Conservation (phyloP, 116 monocot species). For the Iris pallida region DNA sequence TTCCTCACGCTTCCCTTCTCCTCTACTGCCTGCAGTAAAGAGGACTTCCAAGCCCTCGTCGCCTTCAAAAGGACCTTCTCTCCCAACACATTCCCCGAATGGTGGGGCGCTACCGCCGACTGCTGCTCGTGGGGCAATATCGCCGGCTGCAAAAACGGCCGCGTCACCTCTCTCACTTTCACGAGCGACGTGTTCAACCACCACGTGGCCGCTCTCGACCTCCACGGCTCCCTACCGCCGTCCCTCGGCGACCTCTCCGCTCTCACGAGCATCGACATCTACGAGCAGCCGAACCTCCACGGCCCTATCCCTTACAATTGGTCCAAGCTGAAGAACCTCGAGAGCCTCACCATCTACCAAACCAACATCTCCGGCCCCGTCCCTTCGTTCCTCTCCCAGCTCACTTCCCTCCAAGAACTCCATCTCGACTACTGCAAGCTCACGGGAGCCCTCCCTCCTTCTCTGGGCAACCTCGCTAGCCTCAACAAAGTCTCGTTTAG, state of each 20-base stretch:
- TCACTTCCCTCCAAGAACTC: neutral
- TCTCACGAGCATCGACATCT: constrained; percentile 6
- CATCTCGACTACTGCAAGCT: neutral
- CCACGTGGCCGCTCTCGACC: neutral
- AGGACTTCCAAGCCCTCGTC: no score
- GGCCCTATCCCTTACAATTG: constrained; percentile 12
- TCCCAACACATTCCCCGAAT: no score
- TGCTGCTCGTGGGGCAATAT: no score
- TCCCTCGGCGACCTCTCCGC: constrained; percentile 8
- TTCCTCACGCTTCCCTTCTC: no score
- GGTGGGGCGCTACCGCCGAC: no score
- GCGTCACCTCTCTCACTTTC: neutral
- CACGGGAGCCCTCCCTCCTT: neutral
- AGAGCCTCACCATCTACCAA: neutral
- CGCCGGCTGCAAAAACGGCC: no score
- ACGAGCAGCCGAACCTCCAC: neutral
- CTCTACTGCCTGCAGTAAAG: no score
- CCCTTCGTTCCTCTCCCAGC: no score
- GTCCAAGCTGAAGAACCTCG: neutral
- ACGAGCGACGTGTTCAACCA: neutral
- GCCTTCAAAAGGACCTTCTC: no score
- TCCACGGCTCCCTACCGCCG: constrained; percentile 12
- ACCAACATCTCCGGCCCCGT: no score
- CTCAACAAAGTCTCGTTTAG: neutral
- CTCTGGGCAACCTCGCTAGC: neutral